A percentile compares a stretch with the other conserved stretches of the same genome.
These are phyloP conservation scores for Raffaelea arxii DNA, from an alignment of 2,329 filamentous ascomycete genomes.

Conservation along the genomic window DNA sequence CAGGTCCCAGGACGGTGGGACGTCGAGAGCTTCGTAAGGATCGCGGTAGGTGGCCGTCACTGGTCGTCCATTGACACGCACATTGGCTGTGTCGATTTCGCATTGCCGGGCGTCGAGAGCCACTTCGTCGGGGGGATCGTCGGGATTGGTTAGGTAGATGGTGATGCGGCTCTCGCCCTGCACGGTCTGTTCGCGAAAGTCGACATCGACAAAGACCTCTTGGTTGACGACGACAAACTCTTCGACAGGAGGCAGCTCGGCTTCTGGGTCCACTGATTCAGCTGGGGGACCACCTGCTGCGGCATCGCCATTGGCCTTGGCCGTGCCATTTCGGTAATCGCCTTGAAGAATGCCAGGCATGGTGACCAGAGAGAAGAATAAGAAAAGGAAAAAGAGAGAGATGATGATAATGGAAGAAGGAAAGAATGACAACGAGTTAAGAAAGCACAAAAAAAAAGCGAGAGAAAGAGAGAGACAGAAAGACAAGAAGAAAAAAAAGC, in stretches of 20 bases:
- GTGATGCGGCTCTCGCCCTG: slow-evolving; percentile 74
- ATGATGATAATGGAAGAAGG: background rate
- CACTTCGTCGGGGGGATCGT: slow-evolving; percentile 45
- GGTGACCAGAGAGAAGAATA: background rate
- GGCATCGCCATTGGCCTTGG: background rate
- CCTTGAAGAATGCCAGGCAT: slow-evolving; percentile 19
- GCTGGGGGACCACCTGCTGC: background rate
- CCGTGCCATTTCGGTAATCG: slow-evolving; percentile 3
- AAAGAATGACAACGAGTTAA: background rate
- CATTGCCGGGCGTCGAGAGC: slow-evolving; percentile 54
- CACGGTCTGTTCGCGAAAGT: slow-evolving; percentile 67
- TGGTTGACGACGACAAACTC: slow-evolving; percentile 61
- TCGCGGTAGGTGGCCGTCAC: slow-evolving; percentile 45
- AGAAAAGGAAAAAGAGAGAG: background rate
- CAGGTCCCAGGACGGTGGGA: slow-evolving; percentile 52
- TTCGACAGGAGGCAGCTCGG: slow-evolving; percentile 10
- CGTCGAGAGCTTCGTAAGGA: slow-evolving; percentile 55
- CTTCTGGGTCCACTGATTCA: slow-evolving; percentile 6
- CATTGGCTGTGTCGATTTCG: slow-evolving; percentile 42
- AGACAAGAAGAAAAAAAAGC: background rate
- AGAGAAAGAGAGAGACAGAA: background rate
- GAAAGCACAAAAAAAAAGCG: background rate
- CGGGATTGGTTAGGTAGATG: slow-evolving; percentile 52
- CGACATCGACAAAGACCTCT: slow-evolving; percentile 79
- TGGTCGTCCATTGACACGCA: slow-evolving; percentile 40